phyloP scores from a whole-genome alignment of 1,139 yeast species.

The Meyerozyma sp. region DNA sequence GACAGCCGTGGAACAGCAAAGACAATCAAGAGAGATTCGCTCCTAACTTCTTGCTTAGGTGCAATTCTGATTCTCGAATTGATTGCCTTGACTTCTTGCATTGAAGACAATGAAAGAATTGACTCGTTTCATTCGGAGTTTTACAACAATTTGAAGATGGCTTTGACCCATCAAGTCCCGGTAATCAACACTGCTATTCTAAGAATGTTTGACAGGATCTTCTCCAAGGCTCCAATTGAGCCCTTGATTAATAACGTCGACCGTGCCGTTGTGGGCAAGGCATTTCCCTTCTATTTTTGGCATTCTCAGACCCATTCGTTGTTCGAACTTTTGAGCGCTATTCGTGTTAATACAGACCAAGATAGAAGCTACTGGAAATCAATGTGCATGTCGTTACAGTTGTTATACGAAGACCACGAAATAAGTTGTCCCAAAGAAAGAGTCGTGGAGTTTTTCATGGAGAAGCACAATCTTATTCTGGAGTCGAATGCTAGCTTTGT shows the following conservation, averaged over 20 bases:
- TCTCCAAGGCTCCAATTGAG: constrained; percentile 21
- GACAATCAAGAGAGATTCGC: neutral
- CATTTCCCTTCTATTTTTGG: constrained; percentile 47
- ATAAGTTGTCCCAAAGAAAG: constrained; percentile 42
- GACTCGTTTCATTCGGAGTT: constrained; percentile 19
- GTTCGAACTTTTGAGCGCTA: constrained; percentile 22
- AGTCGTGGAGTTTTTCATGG: constrained; percentile 39
- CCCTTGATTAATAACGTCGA: constrained; percentile 11
- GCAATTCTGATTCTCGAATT: constrained; percentile 32
- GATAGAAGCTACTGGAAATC: constrained; percentile 31
- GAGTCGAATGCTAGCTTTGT: constrained; percentile 35
- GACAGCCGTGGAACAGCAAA: neutral
- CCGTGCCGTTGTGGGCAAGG: constrained; percentile 10
- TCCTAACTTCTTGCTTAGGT: constrained; percentile 42
- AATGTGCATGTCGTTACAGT: constrained; percentile 32
- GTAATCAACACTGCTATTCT: constrained; percentile 28
- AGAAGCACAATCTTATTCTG: constrained; percentile 31
- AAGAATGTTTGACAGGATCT: constrained; percentile 27
- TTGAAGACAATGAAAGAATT: constrained; percentile 10
- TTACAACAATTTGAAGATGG: constrained; percentile 19
- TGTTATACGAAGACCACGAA: constrained; percentile 28
- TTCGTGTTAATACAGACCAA: constrained; percentile 23
- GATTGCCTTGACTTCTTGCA: constrained; percentile 14
- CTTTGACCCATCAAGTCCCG: constrained; percentile 24
- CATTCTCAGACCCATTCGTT: constrained; percentile 39